These are phyloP conservation scores for Trichoderma cornu-damae DNA, from an alignment of 2,329 filamentous ascomycete species.

Conservation along the genomic window DNA sequence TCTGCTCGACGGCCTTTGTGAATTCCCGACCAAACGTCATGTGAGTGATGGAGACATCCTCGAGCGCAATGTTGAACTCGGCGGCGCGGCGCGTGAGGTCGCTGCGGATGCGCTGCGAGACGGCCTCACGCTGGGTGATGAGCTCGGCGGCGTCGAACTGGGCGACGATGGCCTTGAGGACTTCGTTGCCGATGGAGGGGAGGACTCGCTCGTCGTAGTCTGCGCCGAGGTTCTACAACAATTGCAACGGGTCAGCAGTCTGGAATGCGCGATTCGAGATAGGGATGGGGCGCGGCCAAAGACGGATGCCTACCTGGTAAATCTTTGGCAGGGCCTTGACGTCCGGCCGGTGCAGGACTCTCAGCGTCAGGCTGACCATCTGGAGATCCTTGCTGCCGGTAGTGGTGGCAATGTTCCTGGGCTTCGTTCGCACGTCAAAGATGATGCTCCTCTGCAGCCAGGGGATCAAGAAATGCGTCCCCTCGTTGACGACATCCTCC, in stretches of 20 bases:
- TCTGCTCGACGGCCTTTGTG: slow-evolving; percentile 97
- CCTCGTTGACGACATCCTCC: slow-evolving; percentile 88
- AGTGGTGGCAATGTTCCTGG: slow-evolving; percentile 93
- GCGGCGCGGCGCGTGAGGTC: slow-evolving; percentile 88
- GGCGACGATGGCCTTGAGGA: slow-evolving; percentile 95
- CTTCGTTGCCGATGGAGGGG: slow-evolving; percentile 98
- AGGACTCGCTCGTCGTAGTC: slow-evolving; percentile 99
- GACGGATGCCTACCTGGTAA: slow-evolving; percentile 71
- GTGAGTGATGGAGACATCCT: slow-evolving; percentile 98
- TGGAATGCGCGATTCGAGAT: not conserved
- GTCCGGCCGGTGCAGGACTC: slow-evolving; percentile 90
- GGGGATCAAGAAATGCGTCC: slow-evolving; percentile 91
- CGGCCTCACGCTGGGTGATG: slow-evolving; percentile 97
- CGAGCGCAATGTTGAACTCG: slow-evolving; percentile 98
- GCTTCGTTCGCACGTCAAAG: slow-evolving; percentile 96
- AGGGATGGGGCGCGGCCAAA: too few species aligned
- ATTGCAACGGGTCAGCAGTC: not conserved
- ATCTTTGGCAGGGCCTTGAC: slow-evolving; percentile 92
- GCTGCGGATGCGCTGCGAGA: slow-evolving; percentile 86
- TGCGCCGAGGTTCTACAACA: slow-evolving; percentile 77
- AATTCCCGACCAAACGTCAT: slow-evolving; percentile 99
- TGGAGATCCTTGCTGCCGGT: slow-evolving; percentile 98
- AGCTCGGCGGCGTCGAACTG: slow-evolving; percentile 98
- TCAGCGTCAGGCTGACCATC: slow-evolving; percentile 97
- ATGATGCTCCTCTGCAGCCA: slow-evolving; percentile 94